Evolutionary conservation across 2,329 filamentous ascomycete genomes (phyloP), one percentile per base, ranked within the genome.

Genomic region (Esteya vermicola): DNA sequence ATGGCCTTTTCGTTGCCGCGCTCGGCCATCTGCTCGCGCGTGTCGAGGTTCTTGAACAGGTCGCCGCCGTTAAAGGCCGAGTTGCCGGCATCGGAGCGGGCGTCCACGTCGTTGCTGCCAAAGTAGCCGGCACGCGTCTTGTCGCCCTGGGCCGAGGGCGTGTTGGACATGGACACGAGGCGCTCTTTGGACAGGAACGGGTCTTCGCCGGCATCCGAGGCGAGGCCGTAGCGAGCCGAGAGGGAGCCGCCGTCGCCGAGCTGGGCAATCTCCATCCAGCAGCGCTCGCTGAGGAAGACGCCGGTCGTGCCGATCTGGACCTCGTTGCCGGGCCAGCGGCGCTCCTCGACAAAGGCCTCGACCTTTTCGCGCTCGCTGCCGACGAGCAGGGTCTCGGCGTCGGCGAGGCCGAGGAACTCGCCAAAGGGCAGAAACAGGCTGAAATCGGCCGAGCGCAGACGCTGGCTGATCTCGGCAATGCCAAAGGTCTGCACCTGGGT

Each of bases 21-120:
- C 61, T 96, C 89, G 0, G 89, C 85, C 75, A 98, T 85, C 55
- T 94, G 84, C 56, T 93, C 83, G 47, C 85, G 76, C 7, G 89
- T 95, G 50, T 96, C 89, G 8, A 96, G 69, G 52, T 95, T 94
- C 54, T 86, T 85, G 69, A 98, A 98, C 89, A 98, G 94, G 56
- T 98, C 91, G 8, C 91, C 88, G 39, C 75, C 83, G 36, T 88
- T 83, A 55, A 94, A 81, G 6, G 85, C 86, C n/a, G 89, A 95
- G 2, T 72, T 81, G 4, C 88, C 89, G 8, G 89, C 88, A 38
- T 98, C 91, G 23, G 91, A 96, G 33, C 86, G 85, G 8, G 78
- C 68, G 55, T 98, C 91, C 9, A 82, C 57, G 43, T 93, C 86
- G 38, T 79, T 77, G 43, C 61, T 66, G 39, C 81, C 81, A 51